Percentiles rank a stretch among this genome's conserved stretches.
phyloP scores from a whole-genome alignment of 768 basidiomycete species.

The Leccinum olivaceopallidum region DNA sequence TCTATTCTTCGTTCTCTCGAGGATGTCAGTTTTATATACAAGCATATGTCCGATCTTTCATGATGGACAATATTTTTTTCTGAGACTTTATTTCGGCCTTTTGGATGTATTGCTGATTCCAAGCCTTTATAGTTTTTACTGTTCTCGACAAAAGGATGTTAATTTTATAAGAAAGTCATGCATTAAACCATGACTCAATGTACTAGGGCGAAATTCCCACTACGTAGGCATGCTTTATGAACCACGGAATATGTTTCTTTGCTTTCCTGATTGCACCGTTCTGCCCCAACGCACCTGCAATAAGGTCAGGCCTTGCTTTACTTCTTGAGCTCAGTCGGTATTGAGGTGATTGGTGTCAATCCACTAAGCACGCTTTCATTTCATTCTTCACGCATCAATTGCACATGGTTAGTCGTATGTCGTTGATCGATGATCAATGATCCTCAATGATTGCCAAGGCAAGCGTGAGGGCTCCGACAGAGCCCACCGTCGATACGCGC shows the following conservation, averaged over 20 bases:
- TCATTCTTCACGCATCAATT: too few species aligned
- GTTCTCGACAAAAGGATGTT: background rate
- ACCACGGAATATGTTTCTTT: background rate
- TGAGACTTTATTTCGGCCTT: constrained; percentile 38
- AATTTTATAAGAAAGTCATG: background rate
- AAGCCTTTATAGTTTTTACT: background rate
- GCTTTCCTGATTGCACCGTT: background rate
- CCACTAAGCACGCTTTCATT: too few species aligned
- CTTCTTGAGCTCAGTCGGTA: too few species aligned
- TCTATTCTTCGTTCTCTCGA: constrained; percentile 21
- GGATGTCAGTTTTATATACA: constrained; percentile 58
- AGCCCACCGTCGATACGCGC: too few species aligned
- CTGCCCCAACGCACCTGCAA: too few species aligned
- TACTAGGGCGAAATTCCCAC: background rate
- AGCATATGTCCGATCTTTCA: constrained; percentile 72
- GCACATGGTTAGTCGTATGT: too few species aligned
- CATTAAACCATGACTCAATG: background rate
- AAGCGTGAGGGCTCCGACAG: too few species aligned
- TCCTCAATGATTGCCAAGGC: too few species aligned
- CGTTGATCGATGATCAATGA: too few species aligned
- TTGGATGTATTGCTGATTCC: constrained; percentile 7
- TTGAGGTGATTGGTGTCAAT: too few species aligned
- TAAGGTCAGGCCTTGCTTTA: background rate
- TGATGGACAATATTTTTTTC: constrained; percentile 56
- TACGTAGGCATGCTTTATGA: background rate